Base-by-base conservation (phyloP, 1,139 yeast genomes). In the Suhomyces bolitotheri region DNA sequence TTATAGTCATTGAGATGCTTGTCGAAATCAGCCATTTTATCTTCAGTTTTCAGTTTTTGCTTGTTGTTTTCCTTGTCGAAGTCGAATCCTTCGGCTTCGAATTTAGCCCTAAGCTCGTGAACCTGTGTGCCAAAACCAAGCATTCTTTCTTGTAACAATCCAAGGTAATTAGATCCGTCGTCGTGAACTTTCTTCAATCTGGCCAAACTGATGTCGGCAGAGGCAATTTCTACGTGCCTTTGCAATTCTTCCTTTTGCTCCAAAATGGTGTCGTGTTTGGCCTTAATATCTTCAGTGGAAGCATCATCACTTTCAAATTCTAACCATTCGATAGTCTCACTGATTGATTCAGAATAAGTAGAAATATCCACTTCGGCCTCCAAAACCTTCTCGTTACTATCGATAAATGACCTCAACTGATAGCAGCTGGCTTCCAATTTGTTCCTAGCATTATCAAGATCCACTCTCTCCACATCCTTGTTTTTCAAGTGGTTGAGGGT, bases 301-400 rank as follows among this genome's bases (percentile, higher is more conserved):
- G 87, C 75, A 20, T 65, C 67, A 38, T 79, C 85, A 36, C 87
- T 75, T 15, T 82, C 90, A 46, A 76, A 80, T 36, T 87, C 95
- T 24, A 88, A 64, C 96, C 96, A 87, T 44, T 84, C 94, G 34
- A 84, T 62, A 16, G 71, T 62, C 16, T 78, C 81, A 20, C 64
- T 45, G 2, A 82, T 72, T 22, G 47, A 45, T 3, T 44, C 28
- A 20, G 50, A 44, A 25, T 54, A 49, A 7, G 46, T 46, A 0
- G 55, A 53, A 1, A 68, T 46, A 5, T 74, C 65, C 13, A 73
- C 47, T 9, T 63, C 64, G 8, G 56, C 49, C 7, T 71, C 66
- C 6, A 65, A 44, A 2, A 56, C 58, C 1, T 62, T 66, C 25
- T 71, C 74, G 24, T 77, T 69, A 25, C 71, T 73, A 10, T 77